These are phyloP conservation scores for Cichorium intybus DNA, from an alignment of 140 eudicot genomes.

Conservation along the genomic window DNA sequence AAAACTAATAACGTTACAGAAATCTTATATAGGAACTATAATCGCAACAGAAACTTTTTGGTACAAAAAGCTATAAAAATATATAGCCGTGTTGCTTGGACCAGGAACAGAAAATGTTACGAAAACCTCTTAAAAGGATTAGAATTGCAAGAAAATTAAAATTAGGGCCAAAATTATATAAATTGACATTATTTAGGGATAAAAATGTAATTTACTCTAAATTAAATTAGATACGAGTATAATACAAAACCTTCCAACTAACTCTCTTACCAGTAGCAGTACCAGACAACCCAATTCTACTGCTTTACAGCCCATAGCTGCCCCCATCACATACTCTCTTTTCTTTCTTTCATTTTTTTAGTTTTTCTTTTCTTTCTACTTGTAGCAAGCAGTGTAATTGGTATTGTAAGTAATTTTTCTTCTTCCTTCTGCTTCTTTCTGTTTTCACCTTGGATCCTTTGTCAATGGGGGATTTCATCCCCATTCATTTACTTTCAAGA, in stretches of 20 bases:
- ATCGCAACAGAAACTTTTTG: too few relatives aligned
- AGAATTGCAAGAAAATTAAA: too few relatives aligned
- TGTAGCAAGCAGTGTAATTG: constrained; percentile 3
- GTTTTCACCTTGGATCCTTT: background rate
- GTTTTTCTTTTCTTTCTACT: background rate
- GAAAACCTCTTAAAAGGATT: too few relatives aligned
- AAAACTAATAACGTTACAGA: too few relatives aligned
- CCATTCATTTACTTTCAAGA: background rate
- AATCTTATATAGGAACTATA: too few relatives aligned
- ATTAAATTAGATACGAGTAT: background rate
- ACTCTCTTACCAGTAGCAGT: constrained; percentile 17
- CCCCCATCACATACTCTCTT: constrained; percentile 9
- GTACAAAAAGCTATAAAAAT: too few relatives aligned
- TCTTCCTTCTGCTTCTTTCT: background rate
- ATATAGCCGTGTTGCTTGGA: too few relatives aligned
- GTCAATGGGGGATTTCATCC: background rate
- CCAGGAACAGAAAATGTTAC: too few relatives aligned
- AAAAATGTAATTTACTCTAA: background rate
- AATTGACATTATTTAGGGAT: too few relatives aligned
- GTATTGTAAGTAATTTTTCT: background rate
- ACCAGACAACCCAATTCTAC: constrained; percentile 30
- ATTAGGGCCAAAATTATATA: too few relatives aligned
- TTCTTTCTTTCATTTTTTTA: background rate
- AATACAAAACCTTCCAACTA: constrained; percentile 25
- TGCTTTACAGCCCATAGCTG: constrained; percentile 28